Evolutionary conservation across 805 yeast species (phyloP), one percentile per base, ranked within the genome.

Genomic region (Candida ficus): DNA sequence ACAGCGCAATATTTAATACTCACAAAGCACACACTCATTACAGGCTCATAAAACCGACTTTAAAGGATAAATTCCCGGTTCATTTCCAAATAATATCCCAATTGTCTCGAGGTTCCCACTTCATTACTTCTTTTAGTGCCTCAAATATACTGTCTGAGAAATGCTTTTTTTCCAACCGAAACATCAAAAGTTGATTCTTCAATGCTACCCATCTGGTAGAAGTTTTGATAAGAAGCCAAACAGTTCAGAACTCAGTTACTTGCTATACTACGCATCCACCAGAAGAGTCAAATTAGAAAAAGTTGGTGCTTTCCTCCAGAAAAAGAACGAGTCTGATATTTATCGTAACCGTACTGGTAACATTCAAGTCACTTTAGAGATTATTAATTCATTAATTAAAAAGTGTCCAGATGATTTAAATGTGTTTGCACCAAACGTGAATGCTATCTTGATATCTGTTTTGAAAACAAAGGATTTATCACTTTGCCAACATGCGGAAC

Each of bases 201-300:
- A 87, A 61, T 93, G 98, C 67, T 91, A 91, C 60, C 98, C 96
- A 6, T 76, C 93, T 2, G 96, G 97, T 2, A 73, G 88, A 45
- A 82, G 80, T 7, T 73, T 75, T 6, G 98, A 90, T 56, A 90
- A 90, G 65, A 82, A 83, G 53, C 95, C 99, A 13, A 90, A 91
- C 60, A 79, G 95, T 2, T 87, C 95, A 17, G 98, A 93, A 60
- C 71, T 95, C 35, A 83, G 95, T 44, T 88, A 89, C 57, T 70
- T 91, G 50, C 65, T 91, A 25, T 91, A 84, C 67, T 91, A 91
- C 60, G 96, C 95, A 17, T 80, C 95, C 30, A 83, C 96, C 4
- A 71, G 97, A 52, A 71, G 96, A 41, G 82, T 88, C 25, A 91
- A 93, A 60, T 69, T 93, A 47, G 93, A 86, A 51, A 91, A 91